Evolutionary conservation across 768 basidiomycete species (phyloP).

Genomic region (Cubamyces lactineus): DNA sequence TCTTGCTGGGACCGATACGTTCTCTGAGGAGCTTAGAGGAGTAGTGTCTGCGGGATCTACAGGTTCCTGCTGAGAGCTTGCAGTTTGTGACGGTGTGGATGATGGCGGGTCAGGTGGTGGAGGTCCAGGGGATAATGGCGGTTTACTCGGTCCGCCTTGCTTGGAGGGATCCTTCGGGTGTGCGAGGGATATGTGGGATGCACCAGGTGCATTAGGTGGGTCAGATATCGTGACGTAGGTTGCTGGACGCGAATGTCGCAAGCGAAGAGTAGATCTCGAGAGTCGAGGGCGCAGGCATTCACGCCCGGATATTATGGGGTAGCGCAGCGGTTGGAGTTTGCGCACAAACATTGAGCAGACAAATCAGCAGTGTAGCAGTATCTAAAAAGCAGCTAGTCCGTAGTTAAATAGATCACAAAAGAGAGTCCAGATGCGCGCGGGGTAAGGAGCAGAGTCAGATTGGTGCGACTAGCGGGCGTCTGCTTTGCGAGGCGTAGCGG

Average conservation of each 20-base stretch:
- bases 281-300: conserved; percentile 5
- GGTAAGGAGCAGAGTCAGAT: neutral
- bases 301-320: neutral
- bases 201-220: neutral
- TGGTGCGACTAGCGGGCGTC: neutral
- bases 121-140: neutral
- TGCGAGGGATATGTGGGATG: conserved; percentile 18
- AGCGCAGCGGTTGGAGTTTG: conserved; percentile 13
- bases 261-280: conserved; percentile 3
- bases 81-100: neutral
- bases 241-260: conserved; percentile 1
- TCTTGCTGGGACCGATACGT: conserved; percentile 15
- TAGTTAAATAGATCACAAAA: neutral
- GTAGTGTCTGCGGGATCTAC: neutral
- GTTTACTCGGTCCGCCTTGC: conserved; percentile 1
- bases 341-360: conserved; percentile 7
- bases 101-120: conserved; percentile 11
- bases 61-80: neutral
- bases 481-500: conserved; percentile 7
- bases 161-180: conserved; percentile 31
- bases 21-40: conserved; percentile 6
- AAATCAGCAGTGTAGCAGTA: too few species aligned
- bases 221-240: conserved; percentile 22
- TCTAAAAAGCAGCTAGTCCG: neutral
- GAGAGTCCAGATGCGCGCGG: neutral